Percentiles rank a stretch among this genome's conserved stretches.
These are phyloP conservation scores for Penicillium parvum DNA, from an alignment of 495 filamentous ascomycete species.

Conservation along the genomic window DNA sequence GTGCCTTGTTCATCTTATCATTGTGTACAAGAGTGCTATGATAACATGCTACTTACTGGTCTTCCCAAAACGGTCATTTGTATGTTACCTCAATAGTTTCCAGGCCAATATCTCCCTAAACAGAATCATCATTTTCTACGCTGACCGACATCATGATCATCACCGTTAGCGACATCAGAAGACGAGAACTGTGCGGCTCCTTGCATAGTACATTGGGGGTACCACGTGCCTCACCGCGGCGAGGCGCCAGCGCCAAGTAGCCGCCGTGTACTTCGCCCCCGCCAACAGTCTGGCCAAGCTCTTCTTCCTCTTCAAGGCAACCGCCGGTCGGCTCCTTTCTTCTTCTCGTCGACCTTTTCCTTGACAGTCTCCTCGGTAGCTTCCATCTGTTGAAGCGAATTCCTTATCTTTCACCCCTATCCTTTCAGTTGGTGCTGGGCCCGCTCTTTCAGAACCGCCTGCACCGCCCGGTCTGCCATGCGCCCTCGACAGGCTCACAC, in stretches of 20 bases:
- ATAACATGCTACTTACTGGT: no score
- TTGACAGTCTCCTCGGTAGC: neutral
- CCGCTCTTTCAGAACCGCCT: slow-evolving; percentile 5
- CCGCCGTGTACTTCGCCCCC: slow-evolving; percentile 19
- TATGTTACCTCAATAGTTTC: no score
- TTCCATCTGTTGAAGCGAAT: neutral
- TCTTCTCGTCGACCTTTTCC: neutral
- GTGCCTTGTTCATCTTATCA: no score
- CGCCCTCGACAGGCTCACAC: slow-evolving; percentile 19
- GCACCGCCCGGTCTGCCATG: slow-evolving; percentile 31
- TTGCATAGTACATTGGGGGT: slow-evolving; percentile 15
- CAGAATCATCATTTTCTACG: neutral
- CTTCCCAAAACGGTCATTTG: no score
- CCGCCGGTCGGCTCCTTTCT: slow-evolving; percentile 26
- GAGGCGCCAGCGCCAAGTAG: slow-evolving; percentile 13
- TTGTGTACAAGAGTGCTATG: no score
- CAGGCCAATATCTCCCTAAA: no score
- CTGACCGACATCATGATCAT: no score
- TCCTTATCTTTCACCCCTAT: slow-evolving; percentile 1
- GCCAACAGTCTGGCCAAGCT: slow-evolving; percentile 3
- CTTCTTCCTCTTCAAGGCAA: slow-evolving; percentile 24
- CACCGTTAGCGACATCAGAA: no score
- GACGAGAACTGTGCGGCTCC: slow-evolving; percentile 1
- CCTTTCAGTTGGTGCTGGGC: slow-evolving; percentile 15
- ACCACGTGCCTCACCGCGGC: slow-evolving; percentile 22